phyloP scores from a whole-genome alignment of 1,284 basidiomycete genomes.

The Marasmius tenuissimus region DNA sequence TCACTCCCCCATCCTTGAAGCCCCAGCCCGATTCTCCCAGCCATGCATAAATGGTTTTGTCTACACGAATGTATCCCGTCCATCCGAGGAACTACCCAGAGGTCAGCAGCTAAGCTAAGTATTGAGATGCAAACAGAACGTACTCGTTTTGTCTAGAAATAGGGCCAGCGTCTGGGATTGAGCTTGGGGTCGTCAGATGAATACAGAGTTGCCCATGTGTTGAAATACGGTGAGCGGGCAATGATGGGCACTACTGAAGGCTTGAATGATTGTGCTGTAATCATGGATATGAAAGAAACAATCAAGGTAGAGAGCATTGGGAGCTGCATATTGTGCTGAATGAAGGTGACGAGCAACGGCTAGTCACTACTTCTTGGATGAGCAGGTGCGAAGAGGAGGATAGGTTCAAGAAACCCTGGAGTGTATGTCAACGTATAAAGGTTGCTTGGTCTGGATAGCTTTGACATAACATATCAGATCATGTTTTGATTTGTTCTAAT shows the following conservation, averaged over 20 bases:
- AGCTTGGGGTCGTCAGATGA: not conserved
- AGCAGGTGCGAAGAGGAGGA: not conserved
- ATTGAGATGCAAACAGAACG: not conserved
- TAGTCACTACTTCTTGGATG: not conserved
- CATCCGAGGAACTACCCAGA: not conserved
- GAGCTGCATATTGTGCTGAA: not conserved
- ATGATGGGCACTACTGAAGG: conserved; percentile 25
- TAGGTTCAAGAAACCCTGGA: no score
- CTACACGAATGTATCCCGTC: conserved; percentile 9
- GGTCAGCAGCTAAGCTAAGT: not conserved
- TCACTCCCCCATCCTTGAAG: not conserved
- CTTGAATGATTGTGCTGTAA: conserved; percentile 5
- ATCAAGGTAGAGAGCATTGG: not conserved
- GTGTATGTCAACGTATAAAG: no score
- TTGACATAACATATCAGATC: no score
- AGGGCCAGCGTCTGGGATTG: not conserved
- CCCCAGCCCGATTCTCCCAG: not conserved
- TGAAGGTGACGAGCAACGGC: not conserved
- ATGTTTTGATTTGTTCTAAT: no score
- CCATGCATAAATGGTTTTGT: conserved; percentile 4
- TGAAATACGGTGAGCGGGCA: conserved; percentile 37
- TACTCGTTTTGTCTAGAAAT: not conserved
- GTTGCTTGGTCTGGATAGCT: no score
- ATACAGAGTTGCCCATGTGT: conserved; percentile 25
- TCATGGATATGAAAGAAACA: no score